Evolutionary conservation across 805 yeast genomes (phyloP), one percentile per base, ranked within the genome.

Genomic region (Lipomyces sp.): DNA sequence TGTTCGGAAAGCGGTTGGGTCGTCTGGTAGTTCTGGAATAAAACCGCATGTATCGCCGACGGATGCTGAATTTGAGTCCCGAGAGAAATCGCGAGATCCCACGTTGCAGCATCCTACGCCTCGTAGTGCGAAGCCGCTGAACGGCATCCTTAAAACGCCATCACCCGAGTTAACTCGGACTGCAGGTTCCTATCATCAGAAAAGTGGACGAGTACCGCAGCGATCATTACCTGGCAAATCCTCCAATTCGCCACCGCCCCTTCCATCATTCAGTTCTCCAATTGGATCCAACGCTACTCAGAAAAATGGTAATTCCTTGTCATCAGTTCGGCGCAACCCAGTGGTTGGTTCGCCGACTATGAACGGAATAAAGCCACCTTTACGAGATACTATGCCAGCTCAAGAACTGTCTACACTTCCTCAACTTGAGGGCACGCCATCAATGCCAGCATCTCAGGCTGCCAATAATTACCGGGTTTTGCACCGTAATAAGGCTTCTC

Each of bases 21-120:
- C 51, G 10, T 15, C 63, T 2, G 15, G 24, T n/a, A 42, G 15
- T 15, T 24, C 48, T 42, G n/a, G 29, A n/a, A 42, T 15, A 10
- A n/a, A 24, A 42, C 15, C 48, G 4, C n/a, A 18, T 15, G 24
- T 8, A 1, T 8, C 48, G 13, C 2, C 58, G 35, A 15, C 39
- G 11, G 48, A 13, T 57, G 63, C 68, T 11, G 64, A 62, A 18
- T 37, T 53, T 29, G 63, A 62, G 15, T 45, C 63, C 6, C 63
- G 64, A 13, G 54, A 45, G 29, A 32, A 54, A 10, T 64, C 64
- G 48, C 64, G 57, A 53, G 58, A 53, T 33, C 65, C 65, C 2
- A 58, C 58, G 24, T 45, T 65, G 24, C 53, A 34, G 11, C 69
- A 65, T 50, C 69, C 66, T 2, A 53, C 50, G 4, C 69, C 69